Percentiles rank a stretch among this genome's conserved stretches.
Evolutionary conservation across 2,329 filamentous ascomycete genomes (phyloP).

Genomic region (Macroventuria anomochaeta): DNA sequence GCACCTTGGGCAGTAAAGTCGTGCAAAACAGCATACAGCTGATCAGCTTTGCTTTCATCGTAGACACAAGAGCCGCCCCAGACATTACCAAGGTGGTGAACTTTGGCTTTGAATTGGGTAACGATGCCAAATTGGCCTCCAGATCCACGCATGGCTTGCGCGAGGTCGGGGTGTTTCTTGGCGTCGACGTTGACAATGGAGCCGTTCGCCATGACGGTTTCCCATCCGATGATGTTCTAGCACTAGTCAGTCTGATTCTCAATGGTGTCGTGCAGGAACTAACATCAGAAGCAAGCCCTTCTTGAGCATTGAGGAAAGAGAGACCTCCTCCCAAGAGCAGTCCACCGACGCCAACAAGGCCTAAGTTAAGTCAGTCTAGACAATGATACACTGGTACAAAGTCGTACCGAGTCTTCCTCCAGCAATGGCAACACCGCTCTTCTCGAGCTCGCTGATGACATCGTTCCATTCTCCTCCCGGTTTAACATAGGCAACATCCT

Average conservation of each 20-base stretch:
- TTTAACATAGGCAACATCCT: constrained; percentile 46
- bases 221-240: constrained; percentile 45
- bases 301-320: constrained; percentile 34
- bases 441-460: constrained; percentile 44
- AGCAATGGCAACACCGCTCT: no score
- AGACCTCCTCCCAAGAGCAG: constrained; percentile 30
- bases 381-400: no score
- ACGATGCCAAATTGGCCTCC: constrained; percentile 39
- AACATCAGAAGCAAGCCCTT: constrained; percentile 38
- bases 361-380: constrained; percentile 1
- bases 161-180: constrained; percentile 39
- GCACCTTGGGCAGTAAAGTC: constrained; percentile 37
- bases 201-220: constrained; percentile 42
- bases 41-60: constrained; percentile 29
- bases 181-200: constrained; percentile 35
- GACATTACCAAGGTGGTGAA: constrained; percentile 38
- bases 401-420: no score
- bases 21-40: constrained; percentile 45
- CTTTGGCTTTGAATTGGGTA: constrained; percentile 32
- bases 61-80: constrained; percentile 52
- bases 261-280: no score
- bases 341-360: constrained; percentile 33
- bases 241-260: no score
- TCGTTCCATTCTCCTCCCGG: constrained; percentile 52
- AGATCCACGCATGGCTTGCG: constrained; percentile 41